Evolutionary conservation across 2,329 filamentous ascomycete genomes (phyloP).

Genomic region (Leptographium lundbergii): DNA sequence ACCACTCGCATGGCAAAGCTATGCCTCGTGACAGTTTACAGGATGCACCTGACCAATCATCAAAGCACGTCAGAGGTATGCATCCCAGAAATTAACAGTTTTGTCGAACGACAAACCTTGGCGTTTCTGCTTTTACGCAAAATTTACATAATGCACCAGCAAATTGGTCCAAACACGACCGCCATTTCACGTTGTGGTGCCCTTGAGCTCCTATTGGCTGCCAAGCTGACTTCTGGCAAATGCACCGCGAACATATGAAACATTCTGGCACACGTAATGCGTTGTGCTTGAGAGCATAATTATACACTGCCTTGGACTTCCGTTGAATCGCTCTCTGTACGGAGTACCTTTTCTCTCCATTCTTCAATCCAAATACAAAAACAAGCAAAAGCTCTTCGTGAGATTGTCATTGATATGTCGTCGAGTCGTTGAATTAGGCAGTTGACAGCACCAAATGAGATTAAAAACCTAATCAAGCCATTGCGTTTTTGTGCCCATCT

Average conservation of each 20-base stretch:
- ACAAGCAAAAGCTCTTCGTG: not conserved
- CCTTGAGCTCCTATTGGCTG: no score
- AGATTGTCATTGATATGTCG: not conserved
- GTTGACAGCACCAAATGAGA: not conserved
- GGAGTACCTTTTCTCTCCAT: not conserved
- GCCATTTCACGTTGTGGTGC: no score
- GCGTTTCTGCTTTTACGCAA: not conserved
- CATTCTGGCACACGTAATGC: no score
- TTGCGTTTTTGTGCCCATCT: not conserved
- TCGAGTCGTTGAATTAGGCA: not conserved
- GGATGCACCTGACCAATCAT: not conserved
- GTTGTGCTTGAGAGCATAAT: no score
- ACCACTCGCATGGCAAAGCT: not conserved
- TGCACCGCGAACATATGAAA: not conserved
- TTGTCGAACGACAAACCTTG: not conserved
- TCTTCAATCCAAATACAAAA: not conserved
- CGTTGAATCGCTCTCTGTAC: not conserved
- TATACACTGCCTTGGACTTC: not conserved
- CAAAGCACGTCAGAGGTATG: not conserved
- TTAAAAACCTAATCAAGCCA: not conserved
- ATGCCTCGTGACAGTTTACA: not conserved
- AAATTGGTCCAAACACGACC: not conserved
- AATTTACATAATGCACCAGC: not conserved
- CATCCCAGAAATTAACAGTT: not conserved
- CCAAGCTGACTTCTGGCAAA: not conserved